Conservation (phyloP, 129 eudicot species). For the Pseudognaphalium luteoalbum region DNA sequence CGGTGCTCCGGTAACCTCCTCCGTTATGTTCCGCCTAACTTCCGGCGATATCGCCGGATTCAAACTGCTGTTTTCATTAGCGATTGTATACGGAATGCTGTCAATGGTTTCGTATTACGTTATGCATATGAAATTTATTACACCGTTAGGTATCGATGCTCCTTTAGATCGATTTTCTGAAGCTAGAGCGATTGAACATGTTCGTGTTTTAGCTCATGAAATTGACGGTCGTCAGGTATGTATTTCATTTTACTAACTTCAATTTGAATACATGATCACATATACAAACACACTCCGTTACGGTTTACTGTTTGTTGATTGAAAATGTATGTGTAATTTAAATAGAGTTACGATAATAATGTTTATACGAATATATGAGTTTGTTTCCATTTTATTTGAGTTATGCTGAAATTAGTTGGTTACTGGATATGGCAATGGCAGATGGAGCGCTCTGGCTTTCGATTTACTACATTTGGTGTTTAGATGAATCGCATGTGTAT, state of each 20-base stretch:
- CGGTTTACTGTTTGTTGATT: not conserved
- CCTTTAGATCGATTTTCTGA: constrained; percentile 85
- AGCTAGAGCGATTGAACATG: constrained; percentile 82
- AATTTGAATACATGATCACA: not conserved
- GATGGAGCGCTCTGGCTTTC: not conserved
- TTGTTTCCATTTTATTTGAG: not conserved
- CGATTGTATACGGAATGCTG: constrained; percentile 53
- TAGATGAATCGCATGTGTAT: constrained; percentile 11
- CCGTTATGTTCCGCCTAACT: constrained; percentile 36
- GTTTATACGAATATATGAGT: not conserved
- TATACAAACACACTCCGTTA: not conserved
- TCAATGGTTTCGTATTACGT: constrained; percentile 61
- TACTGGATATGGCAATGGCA: constrained; percentile 12
- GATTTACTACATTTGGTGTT: constrained; percentile 19
- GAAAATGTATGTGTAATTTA: not conserved
- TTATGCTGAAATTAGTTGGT: constrained; percentile 6
- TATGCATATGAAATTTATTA: constrained; percentile 76
- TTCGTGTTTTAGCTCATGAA: constrained; percentile 69
- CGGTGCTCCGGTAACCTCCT: constrained; percentile 32
- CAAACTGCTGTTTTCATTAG: constrained; percentile 49
- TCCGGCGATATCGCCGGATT: constrained; percentile 70
- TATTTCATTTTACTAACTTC: not conserved
- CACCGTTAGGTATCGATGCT: constrained; percentile 74
- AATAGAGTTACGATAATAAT: not conserved
- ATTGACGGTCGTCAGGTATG: constrained; percentile 87